Base-by-base conservation (phyloP, 345 rosid species). In the Trapa incisa region DNA sequence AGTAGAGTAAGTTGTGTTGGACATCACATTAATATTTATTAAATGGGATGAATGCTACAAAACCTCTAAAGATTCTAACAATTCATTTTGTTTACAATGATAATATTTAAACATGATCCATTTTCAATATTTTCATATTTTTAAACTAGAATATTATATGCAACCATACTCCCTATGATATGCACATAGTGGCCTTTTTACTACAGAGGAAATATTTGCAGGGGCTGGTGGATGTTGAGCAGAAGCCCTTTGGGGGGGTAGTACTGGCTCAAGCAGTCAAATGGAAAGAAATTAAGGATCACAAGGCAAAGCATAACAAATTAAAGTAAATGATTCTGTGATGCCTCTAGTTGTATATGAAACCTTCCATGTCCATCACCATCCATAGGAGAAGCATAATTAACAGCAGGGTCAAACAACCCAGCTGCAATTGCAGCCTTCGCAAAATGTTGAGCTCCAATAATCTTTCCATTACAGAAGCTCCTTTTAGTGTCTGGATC, bases 351-450 rank as follows among this genome's bases (percentile, higher is more conserved):
- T 58, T 35, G 32, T 47, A 56, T 53, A 45, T 69, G 84, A 64
- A 68, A 91, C 97, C 99, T 94, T 83, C 97, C 97, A 82, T 94
- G 97, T 69, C 99, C 99, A 84, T 94, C 99, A 36, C 96, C 97
- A 87, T 94, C 99, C 91, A 94, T 53, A 48, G 99, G 97, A 67
- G 97, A 94, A 80, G 92, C 95, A 82, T 70, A 91, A 83, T 94
- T 96, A 65, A 87, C 70, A 47, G 82, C 77, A 57, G 97, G 96
- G 79, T 91, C 89, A 76, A 94, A 91, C 37, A 85, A 81, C 65
- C 96, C 89, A 79, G 97, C 91, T 61, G 96, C 99, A 76, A 73
- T 91, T 61, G 99, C 99, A 13, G 97, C 99, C 81, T 83, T 81
- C 45, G 99, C 96, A 80, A 94, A 94, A 87, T 91, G 89, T 61